These are phyloP conservation scores for Mortierella sp. DNA, from an alignment of 371 early-diverging fungal species.

Conservation along the genomic window DNA sequence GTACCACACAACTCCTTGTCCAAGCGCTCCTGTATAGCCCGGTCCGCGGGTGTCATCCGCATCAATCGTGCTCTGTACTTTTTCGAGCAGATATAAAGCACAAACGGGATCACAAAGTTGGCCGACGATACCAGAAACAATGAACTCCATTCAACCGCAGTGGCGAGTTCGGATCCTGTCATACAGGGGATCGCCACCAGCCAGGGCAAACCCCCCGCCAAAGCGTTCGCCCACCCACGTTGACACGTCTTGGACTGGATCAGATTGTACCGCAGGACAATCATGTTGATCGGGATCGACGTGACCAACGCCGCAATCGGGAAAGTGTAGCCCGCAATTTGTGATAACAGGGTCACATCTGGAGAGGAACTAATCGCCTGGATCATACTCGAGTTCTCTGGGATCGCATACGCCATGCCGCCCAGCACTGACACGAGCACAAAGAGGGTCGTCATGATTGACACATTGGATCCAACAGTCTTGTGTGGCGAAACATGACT, in stretches of 20 bases:
- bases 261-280: slow-evolving; percentile 78
- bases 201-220: slow-evolving; percentile 68
- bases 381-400: slow-evolving; percentile 60
- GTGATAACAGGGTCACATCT: slow-evolving; percentile 70
- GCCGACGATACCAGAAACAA: slow-evolving; percentile 71
- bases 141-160: slow-evolving; percentile 63
- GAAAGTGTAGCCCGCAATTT: slow-evolving; percentile 75
- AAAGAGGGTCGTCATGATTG: slow-evolving; percentile 64
- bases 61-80: slow-evolving; percentile 49
- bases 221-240: slow-evolving; percentile 64
- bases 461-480: slow-evolving; percentile 61
- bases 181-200: slow-evolving; percentile 67
- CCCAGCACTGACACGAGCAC: slow-evolving; percentile 63
- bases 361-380: slow-evolving; percentile 58
- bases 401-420: slow-evolving; percentile 68
- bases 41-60: slow-evolving; percentile 22
- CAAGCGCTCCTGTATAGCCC: slow-evolving; percentile 17
- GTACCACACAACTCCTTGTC: slow-evolving; percentile 16
- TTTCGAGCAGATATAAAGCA: slow-evolving; percentile 77
- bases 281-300: slow-evolving; percentile 82
- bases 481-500: slow-evolving; percentile 65
- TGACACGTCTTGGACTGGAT: slow-evolving; percentile 66
- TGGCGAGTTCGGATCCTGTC: slow-evolving; percentile 55
- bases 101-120: slow-evolving; percentile 80
- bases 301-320: slow-evolving; percentile 79